Conservation (phyloP, 495 filamentous ascomycete genomes). For the Acidomyces sp. region DNA sequence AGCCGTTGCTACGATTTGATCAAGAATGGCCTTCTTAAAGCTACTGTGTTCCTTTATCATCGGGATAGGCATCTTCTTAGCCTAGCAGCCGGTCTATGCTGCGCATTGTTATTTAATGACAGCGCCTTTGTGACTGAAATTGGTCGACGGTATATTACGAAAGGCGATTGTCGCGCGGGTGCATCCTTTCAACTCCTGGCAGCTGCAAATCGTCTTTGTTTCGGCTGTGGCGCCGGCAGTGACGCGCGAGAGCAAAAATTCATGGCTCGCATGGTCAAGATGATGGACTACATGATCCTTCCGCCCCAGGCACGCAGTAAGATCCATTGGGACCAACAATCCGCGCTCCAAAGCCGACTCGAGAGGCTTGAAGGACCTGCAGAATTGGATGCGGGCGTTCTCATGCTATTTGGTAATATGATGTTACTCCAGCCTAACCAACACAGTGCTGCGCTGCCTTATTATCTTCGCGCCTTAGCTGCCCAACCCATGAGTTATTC, state of each 20-base stretch:
- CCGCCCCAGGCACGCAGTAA: slow-evolving; percentile 21
- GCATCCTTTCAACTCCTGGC: slow-evolving; percentile 75
- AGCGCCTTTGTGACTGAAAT: slow-evolving; percentile 55
- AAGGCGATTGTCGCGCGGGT: slow-evolving; percentile 67
- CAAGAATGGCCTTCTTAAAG: slow-evolving; percentile 50
- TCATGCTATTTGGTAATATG: slow-evolving; percentile 82
- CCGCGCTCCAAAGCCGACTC: slow-evolving; percentile 8
- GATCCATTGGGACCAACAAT: slow-evolving; percentile 11
- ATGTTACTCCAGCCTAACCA: slow-evolving; percentile 50
- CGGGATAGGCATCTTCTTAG: slow-evolving; percentile 53
- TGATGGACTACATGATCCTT: slow-evolving; percentile 55
- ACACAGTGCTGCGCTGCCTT: slow-evolving; percentile 73
- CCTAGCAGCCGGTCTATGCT: slow-evolving; percentile 49
- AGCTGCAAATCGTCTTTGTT: slow-evolving; percentile 52
- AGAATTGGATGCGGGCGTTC: slow-evolving; percentile 56
- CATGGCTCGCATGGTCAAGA: slow-evolving; percentile 78
- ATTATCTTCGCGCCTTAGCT: slow-evolving; percentile 76
- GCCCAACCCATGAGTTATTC: slow-evolving; percentile 62
- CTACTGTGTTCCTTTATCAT: slow-evolving; percentile 64
- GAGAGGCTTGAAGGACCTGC: slow-evolving; percentile 11
- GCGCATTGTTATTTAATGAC: slow-evolving; percentile 66
- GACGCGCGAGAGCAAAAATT: slow-evolving; percentile 64
- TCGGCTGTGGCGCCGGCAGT: slow-evolving; percentile 37
- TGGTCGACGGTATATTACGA: slow-evolving; percentile 67
- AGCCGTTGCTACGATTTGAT: slow-evolving; percentile 66